Evolutionary conservation across 2,329 filamentous ascomycete genomes (phyloP), one percentile per base, ranked within the genome.

Genomic region (Cladobotryum protrusum): DNA sequence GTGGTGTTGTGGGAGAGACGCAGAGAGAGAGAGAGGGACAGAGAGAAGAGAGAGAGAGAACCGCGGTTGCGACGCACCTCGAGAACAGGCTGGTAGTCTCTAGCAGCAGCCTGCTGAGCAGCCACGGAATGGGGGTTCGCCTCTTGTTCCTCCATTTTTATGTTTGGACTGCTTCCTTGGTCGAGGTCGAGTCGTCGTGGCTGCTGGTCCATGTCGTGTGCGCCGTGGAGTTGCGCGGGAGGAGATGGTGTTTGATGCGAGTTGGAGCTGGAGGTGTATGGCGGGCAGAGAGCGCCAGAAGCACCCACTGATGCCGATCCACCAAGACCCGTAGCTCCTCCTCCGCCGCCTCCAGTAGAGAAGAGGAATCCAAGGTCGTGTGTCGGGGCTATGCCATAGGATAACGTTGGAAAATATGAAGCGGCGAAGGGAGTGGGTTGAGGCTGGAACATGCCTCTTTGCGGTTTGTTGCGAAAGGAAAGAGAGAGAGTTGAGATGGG

Each of bases 51-150:
- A 13, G 24, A 29, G 24, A 29, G 4, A 29, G 6, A 8, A 29
- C 24, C 7, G 24, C 24, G 34, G 32, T 11, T 14, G 43, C 18
- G 48, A 61, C 72, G 60, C 67, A 83, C 81, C 68, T 78, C 68
- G 39, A 79, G 66, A n/a, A 74, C 67, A 6, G 80, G 79, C 53
- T 78, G 74, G 61, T 81, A 85, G 36, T 79, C 74, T 49, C 76
- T 69, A 9, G 81, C 81, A 29, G 81, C 75, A 43, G 76, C 78
- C 63, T 84, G 78, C 64, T 85, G 81, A 47, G 79, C 79, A 37
- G 71, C 73, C 47, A 82, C 66, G 54, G 77, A 76, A 56, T 73
- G 67, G 47, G 62, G 60, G 17, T 56, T 54, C 44, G 62, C 57
- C 18, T 58, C 56, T 45, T 63, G 60, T 14, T 63, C 64, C 35